Evolutionary conservation across 2,329 filamentous ascomycete species (phyloP).

Genomic region (Microdochium bolleyi): DNA sequence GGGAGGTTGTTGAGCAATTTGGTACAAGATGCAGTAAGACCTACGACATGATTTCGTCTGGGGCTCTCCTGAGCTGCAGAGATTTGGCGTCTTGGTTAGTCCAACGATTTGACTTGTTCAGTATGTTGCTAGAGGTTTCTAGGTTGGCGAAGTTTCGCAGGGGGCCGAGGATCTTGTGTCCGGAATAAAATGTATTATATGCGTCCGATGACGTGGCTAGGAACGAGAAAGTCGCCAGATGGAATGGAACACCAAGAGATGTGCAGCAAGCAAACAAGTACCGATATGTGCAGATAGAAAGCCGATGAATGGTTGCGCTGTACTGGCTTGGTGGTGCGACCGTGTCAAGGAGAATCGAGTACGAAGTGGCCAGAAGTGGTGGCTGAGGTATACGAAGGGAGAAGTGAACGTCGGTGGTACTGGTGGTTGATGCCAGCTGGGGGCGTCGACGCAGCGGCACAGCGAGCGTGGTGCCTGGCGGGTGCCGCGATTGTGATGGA

Average conservation of each 20-base stretch:
- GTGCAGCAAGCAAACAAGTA: background rate
- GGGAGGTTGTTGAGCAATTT: background rate
- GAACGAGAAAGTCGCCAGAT: no score
- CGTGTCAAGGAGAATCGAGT: background rate
- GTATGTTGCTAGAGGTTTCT: no score
- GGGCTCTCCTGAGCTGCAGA: background rate
- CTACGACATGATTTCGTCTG: conserved; percentile 1
- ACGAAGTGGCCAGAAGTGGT: background rate
- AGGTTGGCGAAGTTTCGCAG: no score
- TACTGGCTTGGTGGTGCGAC: background rate
- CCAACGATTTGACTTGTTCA: no score
- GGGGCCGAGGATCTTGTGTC: no score
- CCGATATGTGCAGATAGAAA: background rate
- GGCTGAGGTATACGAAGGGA: background rate
- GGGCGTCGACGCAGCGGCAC: background rate
- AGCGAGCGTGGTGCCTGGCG: background rate
- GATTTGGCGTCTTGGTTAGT: no score
- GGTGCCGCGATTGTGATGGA: no score
- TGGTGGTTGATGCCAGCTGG: background rate
- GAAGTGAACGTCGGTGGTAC: background rate
- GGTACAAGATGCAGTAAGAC: background rate
- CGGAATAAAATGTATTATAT: no score
- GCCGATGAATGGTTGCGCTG: background rate
- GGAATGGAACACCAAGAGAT: no score
- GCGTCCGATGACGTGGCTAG: no score